These are phyloP conservation scores for Trypanosomatidae sp. DNA, from an alignment of 208 protist genomes.

Conservation along the genomic window DNA sequence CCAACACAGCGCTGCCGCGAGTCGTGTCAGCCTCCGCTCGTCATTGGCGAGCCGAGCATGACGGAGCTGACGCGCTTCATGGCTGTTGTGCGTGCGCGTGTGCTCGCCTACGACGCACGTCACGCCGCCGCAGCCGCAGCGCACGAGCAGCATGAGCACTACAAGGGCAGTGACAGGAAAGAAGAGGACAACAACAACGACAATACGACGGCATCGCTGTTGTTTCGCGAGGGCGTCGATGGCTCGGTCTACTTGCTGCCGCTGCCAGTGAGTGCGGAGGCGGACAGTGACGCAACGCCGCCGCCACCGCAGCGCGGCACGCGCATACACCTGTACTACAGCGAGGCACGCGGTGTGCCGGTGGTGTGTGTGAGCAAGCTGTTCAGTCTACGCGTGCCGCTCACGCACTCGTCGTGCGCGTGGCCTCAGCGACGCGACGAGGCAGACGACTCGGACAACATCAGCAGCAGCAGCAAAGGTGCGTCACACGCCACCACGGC, in stretches of 20 bases:
- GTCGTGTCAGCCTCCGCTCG: too few species aligned
- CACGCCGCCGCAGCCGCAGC: too few species aligned
- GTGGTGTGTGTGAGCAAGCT: constrained; percentile 40
- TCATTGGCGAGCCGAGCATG: not conserved
- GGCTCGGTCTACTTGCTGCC: constrained; percentile 17
- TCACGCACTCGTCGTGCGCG: too few species aligned
- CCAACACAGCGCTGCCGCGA: too few species aligned
- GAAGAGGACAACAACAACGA: not conserved
- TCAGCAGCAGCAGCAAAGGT: not conserved
- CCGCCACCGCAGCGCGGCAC: constrained; percentile 12
- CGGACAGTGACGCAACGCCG: not conserved
- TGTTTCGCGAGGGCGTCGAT: constrained; percentile 16
- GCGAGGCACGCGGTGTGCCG: constrained; percentile 17
- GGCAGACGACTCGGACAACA: not conserved
- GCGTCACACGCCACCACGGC: too few species aligned
- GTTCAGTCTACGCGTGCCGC: constrained; percentile 37
- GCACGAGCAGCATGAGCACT: too few species aligned
- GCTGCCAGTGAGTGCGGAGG: not conserved
- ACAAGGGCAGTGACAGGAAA: not conserved
- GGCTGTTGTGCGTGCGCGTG: too few species aligned
- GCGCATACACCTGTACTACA: constrained; percentile 35
- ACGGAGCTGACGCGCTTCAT: not conserved
- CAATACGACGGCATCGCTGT: constrained; percentile 1
- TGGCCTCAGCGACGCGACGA: too few species aligned
- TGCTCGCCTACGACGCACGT: too few species aligned